These are phyloP conservation scores for Aspergillus avenaceus DNA, from an alignment of 495 filamentous ascomycete genomes.

Conservation along the genomic window DNA sequence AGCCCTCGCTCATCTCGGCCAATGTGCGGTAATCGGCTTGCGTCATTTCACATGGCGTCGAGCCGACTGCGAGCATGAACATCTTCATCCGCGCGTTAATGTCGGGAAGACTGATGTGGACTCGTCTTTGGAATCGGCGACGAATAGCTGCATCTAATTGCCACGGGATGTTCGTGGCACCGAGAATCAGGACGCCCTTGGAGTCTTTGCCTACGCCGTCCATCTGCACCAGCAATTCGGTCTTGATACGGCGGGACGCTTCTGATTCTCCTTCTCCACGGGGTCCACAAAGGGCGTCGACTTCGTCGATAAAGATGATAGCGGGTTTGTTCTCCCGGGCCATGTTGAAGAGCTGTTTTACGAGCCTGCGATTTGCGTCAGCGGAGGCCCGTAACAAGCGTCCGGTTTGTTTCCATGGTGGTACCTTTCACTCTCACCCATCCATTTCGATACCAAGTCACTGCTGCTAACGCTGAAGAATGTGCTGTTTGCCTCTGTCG, in stretches of 20 bases:
- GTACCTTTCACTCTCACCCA: slow-evolving; percentile 97
- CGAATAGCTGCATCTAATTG: slow-evolving; percentile 98
- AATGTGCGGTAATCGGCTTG: slow-evolving; percentile 73
- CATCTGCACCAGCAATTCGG: slow-evolving; percentile 98
- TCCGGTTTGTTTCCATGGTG: slow-evolving; percentile 9
- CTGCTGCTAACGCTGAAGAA: slow-evolving; percentile 98
- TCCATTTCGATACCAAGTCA: slow-evolving; percentile 97
- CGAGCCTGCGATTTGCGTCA: slow-evolving; percentile 56
- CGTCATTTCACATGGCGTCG: slow-evolving; percentile 82
- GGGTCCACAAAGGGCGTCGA: slow-evolving; percentile 94
- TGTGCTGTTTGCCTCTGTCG: slow-evolving; percentile 98
- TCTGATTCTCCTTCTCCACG: slow-evolving; percentile 97
- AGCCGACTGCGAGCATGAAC: slow-evolving; percentile 92
- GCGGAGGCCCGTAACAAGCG: slow-evolving; percentile 9
- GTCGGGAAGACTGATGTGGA: slow-evolving; percentile 93
- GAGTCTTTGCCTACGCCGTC: slow-evolving; percentile 95
- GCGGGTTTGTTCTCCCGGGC: slow-evolving; percentile 96
- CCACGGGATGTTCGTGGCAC: slow-evolving; percentile 98
- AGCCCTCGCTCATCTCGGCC: slow-evolving; percentile 81
- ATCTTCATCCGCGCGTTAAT: slow-evolving; percentile 85
- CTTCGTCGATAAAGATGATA: slow-evolving; percentile 99
- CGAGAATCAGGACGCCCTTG: slow-evolving; percentile 89
- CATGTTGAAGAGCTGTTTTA: slow-evolving; percentile 97
- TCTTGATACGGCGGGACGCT: slow-evolving; percentile 95
- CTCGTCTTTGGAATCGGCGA: slow-evolving; percentile 90